Percentiles rank a stretch among this genome's conserved stretches.
These are phyloP conservation scores for Xylaria sp. DNA, from an alignment of 2,329 filamentous ascomycete species.

Conservation along the genomic window DNA sequence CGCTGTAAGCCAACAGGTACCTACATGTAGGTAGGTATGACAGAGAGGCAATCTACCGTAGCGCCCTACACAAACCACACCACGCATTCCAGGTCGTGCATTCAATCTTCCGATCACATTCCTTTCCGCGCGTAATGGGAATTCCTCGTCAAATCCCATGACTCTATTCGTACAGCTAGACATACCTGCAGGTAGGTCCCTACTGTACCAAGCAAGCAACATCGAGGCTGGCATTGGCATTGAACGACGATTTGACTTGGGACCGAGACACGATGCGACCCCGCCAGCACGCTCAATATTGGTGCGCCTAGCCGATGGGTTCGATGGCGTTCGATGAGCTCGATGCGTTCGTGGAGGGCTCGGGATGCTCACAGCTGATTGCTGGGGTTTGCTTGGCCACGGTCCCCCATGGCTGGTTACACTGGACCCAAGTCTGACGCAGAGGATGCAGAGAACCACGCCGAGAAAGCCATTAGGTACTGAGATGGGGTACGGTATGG, in stretches of 20 bases:
- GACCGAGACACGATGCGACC: conserved; percentile 25
- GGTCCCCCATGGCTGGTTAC: conserved; percentile 33
- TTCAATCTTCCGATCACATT: neutral
- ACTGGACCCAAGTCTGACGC: conserved; percentile 42
- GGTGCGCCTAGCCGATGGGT: conserved; percentile 14
- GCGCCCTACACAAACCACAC: neutral
- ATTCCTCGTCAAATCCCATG: too few species aligned
- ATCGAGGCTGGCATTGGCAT: neutral
- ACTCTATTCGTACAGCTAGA: too few species aligned
- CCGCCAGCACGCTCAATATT: conserved; percentile 11
- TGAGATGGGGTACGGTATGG: conserved; percentile 16
- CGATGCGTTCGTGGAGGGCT: conserved; percentile 21
- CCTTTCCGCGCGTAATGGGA: too few species aligned
- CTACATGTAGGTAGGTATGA: neutral
- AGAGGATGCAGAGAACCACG: conserved; percentile 41
- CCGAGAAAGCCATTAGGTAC: conserved; percentile 13
- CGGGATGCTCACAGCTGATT: conserved; percentile 11
- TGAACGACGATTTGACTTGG: neutral
- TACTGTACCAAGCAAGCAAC: too few species aligned
- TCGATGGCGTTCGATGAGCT: conserved; percentile 25
- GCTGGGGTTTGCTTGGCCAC: conserved; percentile 40
- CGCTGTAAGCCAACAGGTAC: neutral
- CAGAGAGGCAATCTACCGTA: neutral
- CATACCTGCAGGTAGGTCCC: too few species aligned
- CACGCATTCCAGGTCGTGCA: neutral